Percentiles rank a stretch among this genome's conserved stretches.
Evolutionary conservation across 1,284 basidiomycete genomes (phyloP).

Genomic region (Cutaneotrichosporon mucoides): DNA sequence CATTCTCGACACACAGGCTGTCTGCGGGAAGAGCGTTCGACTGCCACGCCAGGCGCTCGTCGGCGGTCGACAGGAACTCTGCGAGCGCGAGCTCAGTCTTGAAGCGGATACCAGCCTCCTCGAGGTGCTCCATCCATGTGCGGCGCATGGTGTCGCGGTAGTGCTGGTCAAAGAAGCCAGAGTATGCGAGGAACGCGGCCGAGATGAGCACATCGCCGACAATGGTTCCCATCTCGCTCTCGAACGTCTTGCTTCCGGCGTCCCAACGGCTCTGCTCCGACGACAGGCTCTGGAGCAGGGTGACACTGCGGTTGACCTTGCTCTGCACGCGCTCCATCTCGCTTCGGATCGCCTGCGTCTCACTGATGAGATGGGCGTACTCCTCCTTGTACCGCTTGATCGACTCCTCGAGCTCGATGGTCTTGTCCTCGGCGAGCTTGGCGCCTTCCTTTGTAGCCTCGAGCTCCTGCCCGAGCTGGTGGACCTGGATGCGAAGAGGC

Average conservation of each 20-base stretch:
- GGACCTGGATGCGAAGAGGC: conserved; percentile 91
- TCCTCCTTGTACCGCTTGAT: conserved; percentile 96
- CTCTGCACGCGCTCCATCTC: conserved; percentile 98
- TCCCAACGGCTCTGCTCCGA: conserved; percentile 97
- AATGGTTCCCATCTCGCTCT: conserved; percentile 97
- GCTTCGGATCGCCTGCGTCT: conserved; percentile 92
- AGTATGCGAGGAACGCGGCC: conserved; percentile 93
- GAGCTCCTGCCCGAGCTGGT: conserved; percentile 85
- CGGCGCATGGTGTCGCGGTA: conserved; percentile 97
- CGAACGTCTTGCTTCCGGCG: conserved; percentile 89
- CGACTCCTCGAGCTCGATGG: conserved; percentile 86
- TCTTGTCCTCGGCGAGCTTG: conserved; percentile 81
- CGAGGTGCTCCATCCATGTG: conserved; percentile 85
- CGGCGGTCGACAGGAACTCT: conserved; percentile 95
- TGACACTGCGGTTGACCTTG: conserved; percentile 97
- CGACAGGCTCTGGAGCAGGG: conserved; percentile 85
- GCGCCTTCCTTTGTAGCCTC: conserved; percentile 92
- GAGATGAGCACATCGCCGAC: conserved; percentile 95
- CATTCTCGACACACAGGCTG: conserved; percentile 94
- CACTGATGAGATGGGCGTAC: conserved; percentile 93
- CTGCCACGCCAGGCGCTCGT: conserved; percentile 94
- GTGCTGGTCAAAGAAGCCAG: conserved; percentile 98
- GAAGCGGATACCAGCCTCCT: conserved; percentile 86
- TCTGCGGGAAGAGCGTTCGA: conserved; percentile 91
- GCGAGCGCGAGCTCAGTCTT: conserved; percentile 88